Conservation (phyloP, 768 basidiomycete species). For the Tylopilus vinaceipallidus region DNA sequence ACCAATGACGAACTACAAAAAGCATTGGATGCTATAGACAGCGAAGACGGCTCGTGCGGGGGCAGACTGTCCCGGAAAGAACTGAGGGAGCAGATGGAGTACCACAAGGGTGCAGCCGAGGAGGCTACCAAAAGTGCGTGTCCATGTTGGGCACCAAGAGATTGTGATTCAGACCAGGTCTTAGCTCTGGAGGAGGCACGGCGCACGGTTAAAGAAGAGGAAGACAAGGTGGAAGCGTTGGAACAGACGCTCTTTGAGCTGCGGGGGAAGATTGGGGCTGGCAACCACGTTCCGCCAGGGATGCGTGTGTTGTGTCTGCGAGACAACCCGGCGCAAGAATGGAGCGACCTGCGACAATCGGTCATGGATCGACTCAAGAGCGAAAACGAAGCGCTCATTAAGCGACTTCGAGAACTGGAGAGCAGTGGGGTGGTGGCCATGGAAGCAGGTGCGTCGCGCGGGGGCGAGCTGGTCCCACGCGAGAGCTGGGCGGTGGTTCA, state of each 20-base stretch:
- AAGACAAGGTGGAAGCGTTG: constrained; percentile 61
- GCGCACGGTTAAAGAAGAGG: constrained; percentile 35
- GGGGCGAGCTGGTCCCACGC: constrained; percentile 56
- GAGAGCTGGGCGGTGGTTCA: constrained; percentile 76
- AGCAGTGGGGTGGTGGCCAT: constrained; percentile 30
- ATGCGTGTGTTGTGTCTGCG: constrained; percentile 64
- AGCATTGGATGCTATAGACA: constrained; percentile 47
- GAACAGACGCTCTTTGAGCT: constrained; percentile 81
- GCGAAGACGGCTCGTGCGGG: constrained; percentile 27
- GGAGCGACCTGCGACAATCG: constrained; percentile 72
- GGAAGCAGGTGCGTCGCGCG: constrained; percentile 14
- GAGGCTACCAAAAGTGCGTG: constrained; percentile 42
- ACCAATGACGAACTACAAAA: constrained; percentile 44
- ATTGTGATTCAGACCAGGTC: too few relatives aligned
- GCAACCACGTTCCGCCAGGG: constrained; percentile 71
- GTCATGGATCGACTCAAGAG: constrained; percentile 71
- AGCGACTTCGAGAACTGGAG: constrained; percentile 62
- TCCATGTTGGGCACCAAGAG: not conserved
- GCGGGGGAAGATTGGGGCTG: constrained; percentile 70
- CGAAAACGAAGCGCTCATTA: constrained; percentile 84
- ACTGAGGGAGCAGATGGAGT: constrained; percentile 38
- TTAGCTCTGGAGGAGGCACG: constrained; percentile 48
- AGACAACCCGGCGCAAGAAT: constrained; percentile 82
- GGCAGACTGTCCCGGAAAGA: constrained; percentile 33
- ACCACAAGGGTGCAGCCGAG: constrained; percentile 37